These are phyloP conservation scores for Lanmaoa pseudosensibilis DNA, from an alignment of 768 basidiomycete genomes.

Conservation along the genomic window DNA sequence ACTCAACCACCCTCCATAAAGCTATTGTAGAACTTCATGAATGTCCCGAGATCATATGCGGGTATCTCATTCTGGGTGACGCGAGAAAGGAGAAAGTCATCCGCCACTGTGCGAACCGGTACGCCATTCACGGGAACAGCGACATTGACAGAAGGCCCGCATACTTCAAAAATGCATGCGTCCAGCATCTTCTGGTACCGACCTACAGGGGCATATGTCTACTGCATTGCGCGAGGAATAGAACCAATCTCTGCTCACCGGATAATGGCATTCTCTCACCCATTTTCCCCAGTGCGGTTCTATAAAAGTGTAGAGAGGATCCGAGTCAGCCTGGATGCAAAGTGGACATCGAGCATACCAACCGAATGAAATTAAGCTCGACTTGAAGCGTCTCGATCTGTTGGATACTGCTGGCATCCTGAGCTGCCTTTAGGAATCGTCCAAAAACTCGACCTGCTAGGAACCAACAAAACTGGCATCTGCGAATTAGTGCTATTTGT, in stretches of 20 bases:
- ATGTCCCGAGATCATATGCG: conserved; percentile 12
- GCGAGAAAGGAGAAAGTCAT: conserved; percentile 10
- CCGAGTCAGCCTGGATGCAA: neutral
- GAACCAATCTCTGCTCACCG: conserved; percentile 31
- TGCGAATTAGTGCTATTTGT: neutral
- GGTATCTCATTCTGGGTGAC: conserved; percentile 8
- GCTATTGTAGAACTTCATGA: conserved; percentile 9
- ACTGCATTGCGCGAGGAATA: neutral
- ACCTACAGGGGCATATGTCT: conserved; percentile 5
- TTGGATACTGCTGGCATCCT: conserved; percentile 54
- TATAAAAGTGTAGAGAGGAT: conserved; percentile 22
- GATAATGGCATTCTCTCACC: conserved; percentile 70
- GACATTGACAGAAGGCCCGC: neutral
- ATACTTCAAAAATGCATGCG: conserved; percentile 12
- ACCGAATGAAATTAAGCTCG: conserved; percentile 73
- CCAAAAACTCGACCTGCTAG: conserved; percentile 63
- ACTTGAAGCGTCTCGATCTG: conserved; percentile 57
- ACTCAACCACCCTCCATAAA: conserved; percentile 6
- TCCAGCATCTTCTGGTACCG: conserved; percentile 28
- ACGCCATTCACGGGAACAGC: conserved; percentile 4
- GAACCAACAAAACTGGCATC: conserved; percentile 65
- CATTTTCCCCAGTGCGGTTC: conserved; percentile 58
- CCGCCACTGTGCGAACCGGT: conserved; percentile 5
- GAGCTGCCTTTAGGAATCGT: conserved; percentile 63
- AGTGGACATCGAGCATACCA: conserved; percentile 20